Evolutionary conservation across 2,329 filamentous ascomycete species (phyloP), one percentile per base, ranked within the genome.

Genomic region (Aspergillus jensenii): DNA sequence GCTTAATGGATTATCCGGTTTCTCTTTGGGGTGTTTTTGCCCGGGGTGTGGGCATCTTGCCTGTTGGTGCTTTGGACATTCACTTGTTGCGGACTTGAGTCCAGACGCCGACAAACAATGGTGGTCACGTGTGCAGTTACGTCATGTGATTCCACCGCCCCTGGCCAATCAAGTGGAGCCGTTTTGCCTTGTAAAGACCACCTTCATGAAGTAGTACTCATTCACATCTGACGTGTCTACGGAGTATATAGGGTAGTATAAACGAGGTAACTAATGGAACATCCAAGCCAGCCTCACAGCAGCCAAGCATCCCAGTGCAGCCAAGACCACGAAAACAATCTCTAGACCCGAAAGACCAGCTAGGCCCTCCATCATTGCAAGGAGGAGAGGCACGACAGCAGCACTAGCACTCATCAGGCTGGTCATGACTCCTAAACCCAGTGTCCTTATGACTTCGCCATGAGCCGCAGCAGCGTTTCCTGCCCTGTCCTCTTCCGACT

Each of bases 21-120:
- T 40, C 52, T 44, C 52, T 51, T 52, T 52, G 35, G 25, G 49
- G 40, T 27, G 46, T 19, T 37, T 50, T 41, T 46, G 35, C 40
- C 59, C 60, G 56, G 50, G 47, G 48, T 40, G 47, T 55, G 47
- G 56, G 52, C 60, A 62, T 62, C 46, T 56, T 59, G 52, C 53
- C 33, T 51, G 44, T 19, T 52, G 40, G 46, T 58, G 45, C 45
- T 49, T 55, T 46, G 12, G 14, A 31, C n/a, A n/a, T 37, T 37
- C 27, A 31, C 27, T 31, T 31, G 27, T 31, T 31, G 27, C 27
- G 27, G 27, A 11, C 27, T 31, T 31, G 27, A 11, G 27, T 31
- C 27, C 27, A 31, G 27, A 31, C 8, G 27, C 27, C 27, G 27
- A 31, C 27, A 31, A 31, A 31, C 27, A 31, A 31, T 31, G 9